Evolutionary conservation across 805 yeast genomes (phyloP).

Genomic region (Candida adriatica): DNA sequence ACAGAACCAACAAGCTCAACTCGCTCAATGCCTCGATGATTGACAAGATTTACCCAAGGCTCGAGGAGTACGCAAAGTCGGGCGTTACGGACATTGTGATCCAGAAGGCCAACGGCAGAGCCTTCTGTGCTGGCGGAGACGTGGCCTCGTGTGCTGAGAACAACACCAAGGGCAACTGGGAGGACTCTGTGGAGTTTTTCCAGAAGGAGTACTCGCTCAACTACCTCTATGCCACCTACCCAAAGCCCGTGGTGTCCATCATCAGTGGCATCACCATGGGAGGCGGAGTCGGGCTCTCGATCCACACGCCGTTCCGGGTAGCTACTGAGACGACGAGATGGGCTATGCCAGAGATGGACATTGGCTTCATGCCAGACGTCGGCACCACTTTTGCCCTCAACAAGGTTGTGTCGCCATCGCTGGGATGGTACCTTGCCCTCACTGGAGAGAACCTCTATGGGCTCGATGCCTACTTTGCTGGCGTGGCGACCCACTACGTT

Average conservation of each 20-base stretch:
- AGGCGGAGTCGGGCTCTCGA: constrained; percentile 91
- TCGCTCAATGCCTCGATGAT: constrained; percentile 79
- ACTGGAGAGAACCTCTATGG: constrained; percentile 81
- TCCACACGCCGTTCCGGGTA: constrained; percentile 86
- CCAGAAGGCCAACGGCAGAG: constrained; percentile 50
- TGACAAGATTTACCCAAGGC: constrained; percentile 58
- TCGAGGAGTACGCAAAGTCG: constrained; percentile 71
- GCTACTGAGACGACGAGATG: constrained; percentile 88
- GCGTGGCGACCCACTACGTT: constrained; percentile 88
- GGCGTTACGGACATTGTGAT: constrained; percentile 57
- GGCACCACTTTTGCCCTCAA: constrained; percentile 90
- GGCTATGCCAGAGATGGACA: constrained; percentile 98
- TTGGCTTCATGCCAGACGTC: constrained; percentile 95
- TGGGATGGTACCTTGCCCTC: constrained; percentile 80
- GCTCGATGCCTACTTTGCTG: constrained; percentile 72
- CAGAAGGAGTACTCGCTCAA: constrained; percentile 75
- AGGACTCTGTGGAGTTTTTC: constrained; percentile 59
- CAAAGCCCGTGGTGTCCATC: constrained; percentile 79
- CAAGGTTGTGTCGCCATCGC: constrained; percentile 61
- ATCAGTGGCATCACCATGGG: constrained; percentile 97
- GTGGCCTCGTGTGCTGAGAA: constrained; percentile 70
- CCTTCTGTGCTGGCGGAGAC: constrained; percentile 96
- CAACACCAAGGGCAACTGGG: constrained; percentile 41
- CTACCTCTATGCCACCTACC: constrained; percentile 70
- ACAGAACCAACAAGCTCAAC: constrained; percentile 79